Base-by-base conservation (phyloP, 2,329 filamentous ascomycete genomes). In the Chaetomium globosum region DNA sequence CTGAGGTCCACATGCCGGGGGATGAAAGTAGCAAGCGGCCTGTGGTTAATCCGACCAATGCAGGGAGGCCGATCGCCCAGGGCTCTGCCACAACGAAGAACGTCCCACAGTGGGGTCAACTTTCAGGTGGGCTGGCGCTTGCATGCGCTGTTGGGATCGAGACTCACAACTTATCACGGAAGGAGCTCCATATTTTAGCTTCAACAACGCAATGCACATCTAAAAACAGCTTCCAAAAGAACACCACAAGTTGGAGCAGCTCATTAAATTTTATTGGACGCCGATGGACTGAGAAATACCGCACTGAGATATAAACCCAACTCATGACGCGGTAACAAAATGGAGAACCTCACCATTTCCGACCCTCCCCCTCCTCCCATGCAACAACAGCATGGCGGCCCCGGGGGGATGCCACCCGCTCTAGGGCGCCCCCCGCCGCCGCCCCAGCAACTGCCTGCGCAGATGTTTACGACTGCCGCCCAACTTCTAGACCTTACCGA, bases 401-500 rank as follows among this genome's bases (percentile, higher is more conserved):
- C 62, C 31, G 69, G 67, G 59, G 66, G 67, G 33, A 68, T 71
- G 54, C 67, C 67, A 36, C 69, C 65, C 26, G 65, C 65, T 12
- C 69, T 73, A 13, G 71, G 72, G 28, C 72, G 71, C 28, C 71
- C 66, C 23, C 66, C 73, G 59, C 74, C 71, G 84, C 86, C 58
- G 63, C 80, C 82, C 56, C 79, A 83, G 69, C 90, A 92, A 78
- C 81, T 94, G 48, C 91, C 91, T 16, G 93, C 93, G 66, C 94
- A 99, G 82, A 97, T 98, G 90, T 99, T 99, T 80, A 96, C 95
- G 21, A 99, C 95, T 36, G 95, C 95, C 36, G 93, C 95, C 62
- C 95, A 98, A 81, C 83, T 99, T 65, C 82, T 99, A 65, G 95
- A 99, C 77, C 84, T 99, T 74, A 98, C 95, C 73, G 95, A 99